These are phyloP conservation scores for Clitoria ternatea DNA, from an alignment of 306 rosid species.

Conservation along the genomic window DNA sequence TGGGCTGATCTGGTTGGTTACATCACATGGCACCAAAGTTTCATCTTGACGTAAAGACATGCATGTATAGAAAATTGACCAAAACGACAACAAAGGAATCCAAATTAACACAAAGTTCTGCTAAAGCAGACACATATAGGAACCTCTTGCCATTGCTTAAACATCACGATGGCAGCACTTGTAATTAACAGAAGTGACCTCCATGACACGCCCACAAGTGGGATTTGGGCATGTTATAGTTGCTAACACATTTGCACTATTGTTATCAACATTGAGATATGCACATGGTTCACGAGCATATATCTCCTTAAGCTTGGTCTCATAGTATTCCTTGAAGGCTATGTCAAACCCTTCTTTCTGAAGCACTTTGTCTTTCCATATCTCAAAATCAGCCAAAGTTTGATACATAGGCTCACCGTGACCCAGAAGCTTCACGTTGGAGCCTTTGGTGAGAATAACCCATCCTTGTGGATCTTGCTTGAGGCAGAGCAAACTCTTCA, in stretches of 20 bases:
- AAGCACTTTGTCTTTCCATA: conserved; percentile 28
- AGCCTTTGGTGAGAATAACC: conserved; percentile 32
- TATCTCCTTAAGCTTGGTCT: conserved; percentile 13
- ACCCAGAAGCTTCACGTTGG: conserved; percentile 24
- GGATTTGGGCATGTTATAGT: conserved; percentile 39
- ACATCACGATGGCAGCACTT: conserved; percentile 32
- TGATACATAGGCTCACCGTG: conserved; percentile 30
- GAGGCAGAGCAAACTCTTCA: conserved; percentile 28
- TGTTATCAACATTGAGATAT: not conserved
- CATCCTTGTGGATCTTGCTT: conserved; percentile 34
- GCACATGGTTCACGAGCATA: conserved; percentile 21
- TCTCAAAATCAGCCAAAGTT: conserved; percentile 29
- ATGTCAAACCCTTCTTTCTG: conserved; percentile 28
- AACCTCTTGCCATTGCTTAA: not conserved
- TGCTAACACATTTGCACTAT: conserved; percentile 18
- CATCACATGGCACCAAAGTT: not conserved
- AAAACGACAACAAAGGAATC: not conserved
- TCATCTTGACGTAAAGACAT: not conserved
- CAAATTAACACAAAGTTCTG: not conserved
- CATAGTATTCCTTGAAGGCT: conserved; percentile 27
- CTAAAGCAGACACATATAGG: not conserved
- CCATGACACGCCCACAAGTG: conserved; percentile 37
- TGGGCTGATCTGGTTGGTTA: not conserved
- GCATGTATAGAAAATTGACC: not conserved
- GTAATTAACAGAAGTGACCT: conserved; percentile 30